phyloP scores from a whole-genome alignment of 2,329 filamentous ascomycete species.

The Mycogone perniciosa region DNA sequence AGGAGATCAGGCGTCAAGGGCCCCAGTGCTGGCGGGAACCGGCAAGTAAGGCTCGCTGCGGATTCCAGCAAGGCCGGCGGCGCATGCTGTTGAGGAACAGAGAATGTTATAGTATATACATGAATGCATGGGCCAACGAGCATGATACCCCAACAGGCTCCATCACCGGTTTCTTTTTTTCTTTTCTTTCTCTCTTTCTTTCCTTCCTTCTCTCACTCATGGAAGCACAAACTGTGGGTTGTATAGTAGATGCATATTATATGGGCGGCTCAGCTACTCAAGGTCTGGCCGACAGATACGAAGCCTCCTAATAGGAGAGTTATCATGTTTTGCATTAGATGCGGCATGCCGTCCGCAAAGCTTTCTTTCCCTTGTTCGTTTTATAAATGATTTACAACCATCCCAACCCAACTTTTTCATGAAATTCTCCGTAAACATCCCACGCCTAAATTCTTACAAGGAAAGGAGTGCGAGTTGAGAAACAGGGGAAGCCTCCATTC shows the following conservation, averaged over 20 bases:
- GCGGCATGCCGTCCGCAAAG: conserved; percentile 19
- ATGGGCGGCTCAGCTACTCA: conserved; percentile 10
- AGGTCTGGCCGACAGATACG: neutral
- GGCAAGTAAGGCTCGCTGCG: conserved; percentile 40
- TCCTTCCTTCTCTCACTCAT: neutral
- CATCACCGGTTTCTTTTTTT: neutral
- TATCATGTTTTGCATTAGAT: conserved; percentile 26
- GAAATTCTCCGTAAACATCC: conserved; percentile 15
- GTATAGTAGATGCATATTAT: conserved; percentile 30
- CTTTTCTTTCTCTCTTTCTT: no score
- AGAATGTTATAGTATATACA: neutral
- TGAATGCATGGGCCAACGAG: neutral
- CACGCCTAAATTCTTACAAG: conserved; percentile 14
- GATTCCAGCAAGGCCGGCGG: conserved; percentile 33
- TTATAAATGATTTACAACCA: conserved; percentile 13
- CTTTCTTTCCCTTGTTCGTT: conserved; percentile 16
- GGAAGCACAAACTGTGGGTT: conserved; percentile 17
- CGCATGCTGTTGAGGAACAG: conserved; percentile 42
- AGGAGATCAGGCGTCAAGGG: conserved; percentile 86
- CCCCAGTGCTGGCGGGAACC: conserved; percentile 43
- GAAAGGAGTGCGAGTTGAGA: neutral
- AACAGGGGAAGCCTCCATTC: conserved; percentile 10
- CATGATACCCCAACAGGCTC: conserved; percentile 24
- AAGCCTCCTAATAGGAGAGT: conserved; percentile 12
- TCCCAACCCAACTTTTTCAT: conserved; percentile 19